Evolutionary conservation across 768 basidiomycete genomes (phyloP), one percentile per base, ranked within the genome.

Genomic region (Peribolospora kevripleyi): DNA sequence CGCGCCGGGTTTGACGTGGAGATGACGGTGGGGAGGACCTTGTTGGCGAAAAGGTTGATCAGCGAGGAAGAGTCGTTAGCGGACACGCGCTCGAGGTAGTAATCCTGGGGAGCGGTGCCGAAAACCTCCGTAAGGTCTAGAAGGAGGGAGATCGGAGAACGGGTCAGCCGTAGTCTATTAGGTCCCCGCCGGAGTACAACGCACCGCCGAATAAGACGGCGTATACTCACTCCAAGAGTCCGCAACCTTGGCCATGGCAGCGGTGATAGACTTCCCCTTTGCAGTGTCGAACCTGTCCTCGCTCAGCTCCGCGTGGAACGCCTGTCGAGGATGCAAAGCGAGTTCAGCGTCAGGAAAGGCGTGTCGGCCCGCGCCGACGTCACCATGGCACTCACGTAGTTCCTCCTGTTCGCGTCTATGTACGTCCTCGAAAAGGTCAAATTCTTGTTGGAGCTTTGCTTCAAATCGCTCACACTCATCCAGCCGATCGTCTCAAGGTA

Each of bases 401-500:
- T 25, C 25, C 25, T 25, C 25, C 25, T 25, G 25, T 62, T 61
- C 7, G 55, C 61, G 52, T 64, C 60, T 8, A 63, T 64, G n/a
- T 61, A 81, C 76, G 62, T 36, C 9, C 62, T 10, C 10, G 48
- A 41, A 46, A 47, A 14, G 5, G 51, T 14, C 36, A n/a, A 8
- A 41, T 13, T 1, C 1, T 36, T 52, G 10, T 50, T 66, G 47
- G 68, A 68, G n/a, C 66, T 65, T 51, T 62, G 65, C 37, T 69
- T 71, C 70, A 40, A 78, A 67, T 48, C 74, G 52, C 72, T 75
- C 76, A 60, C 61, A 79, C 82, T 79, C 71, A 82, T 68, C 76
- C 78, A 84, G 7, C 84, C 85, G 54, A 90, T 70, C 7, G 87
- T 93, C 68, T 93, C 88, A 80, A 91, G 82, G 64, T 90, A 91